Conservation (phyloP, 2,329 filamentous ascomycete species). For the Aspergillus ochraceoroseus region DNA sequence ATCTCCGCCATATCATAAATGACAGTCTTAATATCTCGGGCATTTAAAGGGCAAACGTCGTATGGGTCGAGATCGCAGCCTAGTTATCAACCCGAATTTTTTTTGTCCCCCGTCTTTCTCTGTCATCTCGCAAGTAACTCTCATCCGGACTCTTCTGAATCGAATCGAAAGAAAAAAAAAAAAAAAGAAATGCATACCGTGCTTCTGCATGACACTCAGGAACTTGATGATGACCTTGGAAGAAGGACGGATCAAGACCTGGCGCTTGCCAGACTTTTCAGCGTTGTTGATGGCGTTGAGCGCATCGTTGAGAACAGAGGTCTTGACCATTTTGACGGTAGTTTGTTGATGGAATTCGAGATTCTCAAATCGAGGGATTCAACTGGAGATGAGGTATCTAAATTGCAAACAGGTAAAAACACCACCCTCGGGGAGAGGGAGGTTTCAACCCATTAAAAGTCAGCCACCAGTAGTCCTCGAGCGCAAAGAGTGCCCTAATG, state of each 20-base stretch:
- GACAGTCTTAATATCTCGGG: slow-evolving; percentile 78
- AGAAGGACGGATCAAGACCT: slow-evolving; percentile 94
- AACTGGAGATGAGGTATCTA: slow-evolving; percentile 38
- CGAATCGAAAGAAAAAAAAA: slow-evolving; percentile 5
- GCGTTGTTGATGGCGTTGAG: slow-evolving; percentile 99
- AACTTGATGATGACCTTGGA: slow-evolving; percentile 99
- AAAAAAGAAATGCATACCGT: slow-evolving; percentile 66
- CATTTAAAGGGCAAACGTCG: slow-evolving; percentile 99
- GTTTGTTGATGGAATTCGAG: slow-evolving; percentile 33
- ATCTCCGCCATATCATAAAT: slow-evolving; percentile 61
- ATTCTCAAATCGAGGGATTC: slow-evolving; percentile 49
- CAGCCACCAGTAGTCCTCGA: slow-evolving; percentile 62
- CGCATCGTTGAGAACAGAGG: slow-evolving; percentile 98
- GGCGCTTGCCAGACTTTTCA: slow-evolving; percentile 99
- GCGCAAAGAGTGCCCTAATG: slow-evolving; percentile 62
- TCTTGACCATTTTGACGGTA: slow-evolving; percentile 93
- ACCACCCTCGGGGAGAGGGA: slow-evolving; percentile 5
- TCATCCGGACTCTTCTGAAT: too few relatives aligned
- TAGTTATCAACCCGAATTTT: slow-evolving; percentile 99
- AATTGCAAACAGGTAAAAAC: slow-evolving; percentile 7
- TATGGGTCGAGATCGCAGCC: slow-evolving; percentile 82
- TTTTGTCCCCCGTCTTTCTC: slow-evolving; percentile 6
- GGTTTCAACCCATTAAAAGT: slow-evolving; percentile 37
- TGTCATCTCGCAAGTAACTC: slow-evolving; percentile 1
- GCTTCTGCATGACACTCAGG: slow-evolving; percentile 97